Evolutionary conservation across 2,329 filamentous ascomycete species (phyloP), one percentile per base, ranked within the genome.

Genomic region (Nothomitra cinnamomea): DNA sequence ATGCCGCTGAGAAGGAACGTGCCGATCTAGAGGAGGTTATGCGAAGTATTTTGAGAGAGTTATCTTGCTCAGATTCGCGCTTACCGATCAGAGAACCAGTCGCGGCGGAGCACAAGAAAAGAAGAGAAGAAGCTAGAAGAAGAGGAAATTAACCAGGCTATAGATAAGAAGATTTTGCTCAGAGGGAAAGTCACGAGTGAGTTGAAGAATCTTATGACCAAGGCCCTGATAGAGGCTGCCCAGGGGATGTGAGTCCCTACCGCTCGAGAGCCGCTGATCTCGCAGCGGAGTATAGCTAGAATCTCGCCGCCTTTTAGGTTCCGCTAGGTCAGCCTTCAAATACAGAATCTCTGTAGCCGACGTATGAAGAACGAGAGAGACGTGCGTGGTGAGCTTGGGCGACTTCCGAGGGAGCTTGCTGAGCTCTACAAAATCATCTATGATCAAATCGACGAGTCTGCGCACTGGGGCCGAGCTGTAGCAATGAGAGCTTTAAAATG

Each of bases 281-380:
- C 45, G 24, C 53, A n/a, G n/a, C n/a, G n/a, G n/a, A n/a, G n/a
- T n/a, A n/a, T n/a, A n/a, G n/a, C n/a, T n/a, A n/a, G n/a, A n/a
- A n/a, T n/a, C n/a, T n/a, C n/a, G n/a, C n/a, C n/a, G n/a, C n/a
- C n/a, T n/a, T n/a, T 54, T 52, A 65, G 63, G 64, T 66, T 66
- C 53, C 58, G 59, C 17, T 66, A 62, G 65, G 63, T 57, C 19
- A 61, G 57, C 52, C 55, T 66, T 45, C 60, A 64, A 47, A 55
- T 67, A 17, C 60, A 63, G 51, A 45, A 60, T 38, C 58, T 66
- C 22, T 62, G 60, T 38, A 47, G 56, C 3, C 22, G 32, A 49
- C 6, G 24, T 2, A 35, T 61, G 28, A 56, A 53, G 2, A 5
- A 58, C 4, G 58, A 62, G 41, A 28, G 17, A 19, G 63, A 61